Evolutionary conservation across 805 yeast genomes (phyloP), one percentile per base, ranked within the genome.

Genomic region (Peterozyma toletana): DNA sequence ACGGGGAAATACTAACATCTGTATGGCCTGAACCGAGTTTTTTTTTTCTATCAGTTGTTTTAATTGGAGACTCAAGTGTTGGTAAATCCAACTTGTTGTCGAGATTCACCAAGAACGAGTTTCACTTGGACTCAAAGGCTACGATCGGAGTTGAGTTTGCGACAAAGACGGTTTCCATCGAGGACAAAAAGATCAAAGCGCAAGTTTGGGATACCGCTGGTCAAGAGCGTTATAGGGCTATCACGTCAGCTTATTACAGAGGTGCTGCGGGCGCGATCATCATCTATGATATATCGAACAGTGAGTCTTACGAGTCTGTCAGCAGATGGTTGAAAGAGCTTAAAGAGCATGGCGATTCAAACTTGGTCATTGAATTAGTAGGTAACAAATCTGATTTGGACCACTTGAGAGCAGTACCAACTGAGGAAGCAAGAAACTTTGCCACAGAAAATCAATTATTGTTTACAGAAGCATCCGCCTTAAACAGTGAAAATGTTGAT

Each of bases 141-240:
- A 91, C 99, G 27, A 91, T 91, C 59, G 99, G 99, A 39, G 99
- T 93, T 41, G 99, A 93, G 66, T 91, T 91, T 69, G 98, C 98
- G 37, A 93, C 98, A 17, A 77, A 97, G 63, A 90, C 97, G 2
- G 80, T 93, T 45, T 91, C 85, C 56, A 81, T 86, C 49, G 91
- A 85, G 52, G 89, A 88, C 37, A 85, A 84, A 58, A 69, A 87
- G 60, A 83, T 86, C 53, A 87, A 86, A 63, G 91, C 95, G 3
- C 95, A 88, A 66, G 83, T 89, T 54, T 91, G 99, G 99, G 99
- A 91, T 66, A 91, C 99, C 33, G 99, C 99, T 2, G 99, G 99
- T 49, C 99, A 91, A 70, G 99, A 91, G 66, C 80, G 99, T 64
- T 91, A 93, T 71, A 80, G 99, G 56, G 98, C 99, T 38, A 91